Base-by-base conservation (phyloP, 345 rosid genomes). In the Capsella bursapastoris region DNA sequence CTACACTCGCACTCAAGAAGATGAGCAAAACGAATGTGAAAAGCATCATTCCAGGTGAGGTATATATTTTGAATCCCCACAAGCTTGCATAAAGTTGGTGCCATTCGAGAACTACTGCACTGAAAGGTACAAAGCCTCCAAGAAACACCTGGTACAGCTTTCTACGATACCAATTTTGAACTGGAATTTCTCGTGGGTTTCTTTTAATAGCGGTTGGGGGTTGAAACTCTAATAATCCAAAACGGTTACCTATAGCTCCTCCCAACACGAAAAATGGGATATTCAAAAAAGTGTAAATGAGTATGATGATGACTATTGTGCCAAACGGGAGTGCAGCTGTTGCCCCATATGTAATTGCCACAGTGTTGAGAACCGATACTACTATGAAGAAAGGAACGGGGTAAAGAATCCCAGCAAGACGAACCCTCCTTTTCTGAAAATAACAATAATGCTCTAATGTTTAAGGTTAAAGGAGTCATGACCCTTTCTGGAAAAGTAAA, bases 321-420 rank as follows among this genome's bases (percentile, higher is more conserved):
- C 97, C 86, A 59, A 88, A 86, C 31, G 97, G 98, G 81, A 90
- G 85, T 32, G 97, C 90, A 67, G 88, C 82, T 2, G 93, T 93
- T 71, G 88, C 85, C 15, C 93, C 89, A 65, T 89, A 89, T 68
- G 86, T 80, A 68, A 80, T 68, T 62, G 98, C 87, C 71, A 89
- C 78, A 41, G 79, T 83, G 73, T 93, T 90, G 69, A 93, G 86
- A 71, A 82, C 50, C 28, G 78, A 86, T 31, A 77, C 53, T 34
- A 83, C 77, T 53, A 77, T 79, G 69, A 86, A 78, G 41, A 83
- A 66, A 62, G 98, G 97, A 64, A 85, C 88, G 0, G 77, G 67
- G 78, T 82, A 89, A 61, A 93, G 65, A 43, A 88, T 78, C 71
- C 96, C 92, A 64, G 85, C 78, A 56, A 89, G 86, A 67, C 80